Evolutionary conservation across 1,284 basidiomycete species (phyloP), one percentile per base, ranked within the genome.

Genomic region (Tylopilus sp.): DNA sequence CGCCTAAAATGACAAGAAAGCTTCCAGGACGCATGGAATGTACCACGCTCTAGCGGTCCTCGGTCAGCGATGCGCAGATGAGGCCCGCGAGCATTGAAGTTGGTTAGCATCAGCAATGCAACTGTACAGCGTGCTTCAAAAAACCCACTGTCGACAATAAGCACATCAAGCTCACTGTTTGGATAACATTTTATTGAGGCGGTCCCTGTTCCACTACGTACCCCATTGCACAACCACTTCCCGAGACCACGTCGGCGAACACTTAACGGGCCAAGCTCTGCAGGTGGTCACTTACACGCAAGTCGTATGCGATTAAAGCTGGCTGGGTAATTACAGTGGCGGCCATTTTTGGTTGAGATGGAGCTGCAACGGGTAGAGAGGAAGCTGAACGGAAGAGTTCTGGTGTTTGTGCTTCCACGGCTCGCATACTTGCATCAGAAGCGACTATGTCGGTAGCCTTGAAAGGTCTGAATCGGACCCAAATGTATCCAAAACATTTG

Each of bases 1-100:
- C n/a, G n/a, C n/a, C n/a, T n/a, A 74, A 69, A 84, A 89, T 2
- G 77, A 75, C 15, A 86, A 61, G 56, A 92, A 71, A 0, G 84
- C 84, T 65, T 92, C 90, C 9, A 94, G 66, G 19, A 90, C 81
- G 46, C 80, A 80, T 0, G 90, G 87, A 23, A 91, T 89, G 61
- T 92, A 91, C 87, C 40, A 85, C 79, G 11, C 91, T 91, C 58
- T 86, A 92, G 23, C 77, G 74, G 66, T 94, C 91, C 65, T 92
- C 90, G 2, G 73, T 73, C 28, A 92, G 69, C 6, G 90, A 92
- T 2, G 82, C 79, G 49, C 82, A 83, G 5, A 79, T 73, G n/a
- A 92, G 71, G 41, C 77, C 75, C 0, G 84, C 79, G 2, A 93
- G 71, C 6, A 82, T 91, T 92, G 1, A 6, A 3, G 23, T 13